These are phyloP conservation scores for Macadamia integrifolia DNA, from an alignment of 164 flowering plant species.

Conservation along the genomic window DNA sequence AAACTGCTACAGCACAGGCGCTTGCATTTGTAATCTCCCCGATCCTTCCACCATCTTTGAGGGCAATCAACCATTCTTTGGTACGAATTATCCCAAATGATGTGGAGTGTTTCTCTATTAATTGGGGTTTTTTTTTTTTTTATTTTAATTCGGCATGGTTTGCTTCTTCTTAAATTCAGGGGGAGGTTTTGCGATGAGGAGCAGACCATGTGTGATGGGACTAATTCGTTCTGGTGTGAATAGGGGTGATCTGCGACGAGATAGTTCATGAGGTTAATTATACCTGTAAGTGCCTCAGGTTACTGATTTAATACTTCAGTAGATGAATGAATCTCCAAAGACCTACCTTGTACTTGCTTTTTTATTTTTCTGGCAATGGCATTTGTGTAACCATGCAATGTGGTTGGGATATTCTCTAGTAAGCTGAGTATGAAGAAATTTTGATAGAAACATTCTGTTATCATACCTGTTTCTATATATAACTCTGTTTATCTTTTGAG, in stretches of 20 bases:
- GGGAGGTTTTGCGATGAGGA: conserved; percentile 34
- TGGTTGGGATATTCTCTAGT: no score
- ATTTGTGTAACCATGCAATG: no score
- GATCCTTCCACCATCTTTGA: conserved; percentile 31
- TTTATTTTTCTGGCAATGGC: no score
- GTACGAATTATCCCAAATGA: not conserved
- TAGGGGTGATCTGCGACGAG: conserved; percentile 32
- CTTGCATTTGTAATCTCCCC: conserved; percentile 14
- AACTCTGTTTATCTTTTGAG: no score
- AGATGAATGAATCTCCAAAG: no score
- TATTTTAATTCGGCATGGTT: conserved; percentile 18
- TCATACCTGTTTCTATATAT: no score
- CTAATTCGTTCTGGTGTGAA: conserved; percentile 34
- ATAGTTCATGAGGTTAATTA: conserved; percentile 32
- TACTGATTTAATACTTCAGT: not conserved
- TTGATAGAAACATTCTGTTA: no score
- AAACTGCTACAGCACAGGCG: no score
- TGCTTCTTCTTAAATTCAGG: conserved; percentile 1
- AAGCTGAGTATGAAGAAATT: no score
- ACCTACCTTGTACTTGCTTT: no score
- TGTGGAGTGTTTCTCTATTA: no score
- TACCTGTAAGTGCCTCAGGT: conserved; percentile 26
- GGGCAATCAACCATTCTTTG: conserved; percentile 28
- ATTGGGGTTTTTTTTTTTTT: no score
- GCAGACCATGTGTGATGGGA: conserved; percentile 36